Conservation (phyloP, 805 yeast genomes). For the Kuraishia capsulata region DNA sequence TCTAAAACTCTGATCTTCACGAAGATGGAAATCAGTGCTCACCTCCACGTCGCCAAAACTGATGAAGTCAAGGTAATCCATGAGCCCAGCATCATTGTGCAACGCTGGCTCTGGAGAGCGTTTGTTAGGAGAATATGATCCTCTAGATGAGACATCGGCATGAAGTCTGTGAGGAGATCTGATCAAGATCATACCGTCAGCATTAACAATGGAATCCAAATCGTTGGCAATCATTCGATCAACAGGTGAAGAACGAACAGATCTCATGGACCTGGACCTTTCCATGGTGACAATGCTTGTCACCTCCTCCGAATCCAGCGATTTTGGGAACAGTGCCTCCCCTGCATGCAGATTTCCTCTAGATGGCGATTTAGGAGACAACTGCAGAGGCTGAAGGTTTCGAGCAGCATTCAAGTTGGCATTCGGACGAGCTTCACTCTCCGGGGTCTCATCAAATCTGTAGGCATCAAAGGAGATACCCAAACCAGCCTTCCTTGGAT, state of each 20-base stretch:
- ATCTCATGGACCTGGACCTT: conserved; percentile 50
- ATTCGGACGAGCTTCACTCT: neutral
- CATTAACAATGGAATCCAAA: conserved; percentile 11
- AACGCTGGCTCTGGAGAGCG: neutral
- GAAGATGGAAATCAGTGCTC: neutral
- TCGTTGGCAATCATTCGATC: conserved; percentile 12
- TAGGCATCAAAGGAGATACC: conserved; percentile 1
- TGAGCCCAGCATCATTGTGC: conserved; percentile 25
- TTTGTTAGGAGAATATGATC: neutral
- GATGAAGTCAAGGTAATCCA: conserved; percentile 35
- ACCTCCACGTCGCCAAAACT: conserved; percentile 32
- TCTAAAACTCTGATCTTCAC: neutral
- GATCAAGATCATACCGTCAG: conserved; percentile 40
- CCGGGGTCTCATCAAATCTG: conserved; percentile 1
- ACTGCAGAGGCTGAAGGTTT: neutral
- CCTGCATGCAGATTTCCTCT: conserved; percentile 26
- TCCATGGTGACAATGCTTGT: conserved; percentile 68
- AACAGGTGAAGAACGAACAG: conserved; percentile 28
- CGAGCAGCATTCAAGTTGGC: neutral
- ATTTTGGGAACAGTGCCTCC: conserved; percentile 64
- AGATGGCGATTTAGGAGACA: neutral
- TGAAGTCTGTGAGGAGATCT: conserved; percentile 13
- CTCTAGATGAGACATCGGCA: too few relatives aligned
- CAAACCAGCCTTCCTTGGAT: conserved; percentile 1
- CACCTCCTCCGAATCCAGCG: conserved; percentile 56